Percentiles rank a stretch among this genome's conserved stretches.
Conservation (phyloP, 2,329 filamentous ascomycete genomes). For the Beauveria varroae region DNA sequence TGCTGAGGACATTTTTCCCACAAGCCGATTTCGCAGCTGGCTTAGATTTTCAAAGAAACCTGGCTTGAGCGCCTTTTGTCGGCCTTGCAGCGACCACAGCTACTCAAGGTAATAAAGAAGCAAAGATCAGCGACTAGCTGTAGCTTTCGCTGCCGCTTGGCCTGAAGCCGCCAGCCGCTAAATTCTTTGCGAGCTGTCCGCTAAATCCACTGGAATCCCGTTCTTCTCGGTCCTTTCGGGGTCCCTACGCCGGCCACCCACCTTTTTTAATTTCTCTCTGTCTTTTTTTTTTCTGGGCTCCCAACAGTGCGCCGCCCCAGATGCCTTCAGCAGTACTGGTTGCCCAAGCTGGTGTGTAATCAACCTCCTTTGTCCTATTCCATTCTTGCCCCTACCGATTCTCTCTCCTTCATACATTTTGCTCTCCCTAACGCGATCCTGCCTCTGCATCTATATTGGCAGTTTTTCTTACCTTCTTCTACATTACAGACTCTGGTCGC, state of each 20-base stretch:
- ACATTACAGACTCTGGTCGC: slow-evolving; percentile 22
- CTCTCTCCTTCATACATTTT: not conserved
- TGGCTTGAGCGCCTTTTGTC: too few species aligned
- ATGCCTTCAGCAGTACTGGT: slow-evolving; percentile 9
- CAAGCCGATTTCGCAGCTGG: slow-evolving; percentile 7
- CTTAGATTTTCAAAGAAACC: not conserved
- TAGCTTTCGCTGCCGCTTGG: too few species aligned
- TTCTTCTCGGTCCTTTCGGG: not conserved
- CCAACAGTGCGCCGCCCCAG: not conserved
- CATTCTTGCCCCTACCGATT: not conserved
- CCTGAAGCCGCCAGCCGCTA: not conserved
- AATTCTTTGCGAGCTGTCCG: not conserved
- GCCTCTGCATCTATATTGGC: slow-evolving; percentile 4
- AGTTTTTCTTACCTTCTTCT: slow-evolving; percentile 10
- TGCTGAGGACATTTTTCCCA: too few species aligned
- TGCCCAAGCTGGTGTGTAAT: slow-evolving; percentile 11
- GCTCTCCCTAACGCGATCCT: slow-evolving; percentile 1
- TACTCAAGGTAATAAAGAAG: too few species aligned
- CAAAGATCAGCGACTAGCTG: too few species aligned
- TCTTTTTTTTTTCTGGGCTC: not conserved
- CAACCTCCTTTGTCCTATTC: not conserved
- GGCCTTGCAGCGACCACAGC: too few species aligned
- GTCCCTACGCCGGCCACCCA: not conserved
- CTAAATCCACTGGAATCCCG: not conserved
- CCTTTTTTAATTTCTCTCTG: not conserved